A percentile compares a stretch with the other conserved stretches of the same genome.
phyloP scores from a whole-genome alignment of 2,329 filamentous ascomycete species.

The Epichloe hybrida region DNA sequence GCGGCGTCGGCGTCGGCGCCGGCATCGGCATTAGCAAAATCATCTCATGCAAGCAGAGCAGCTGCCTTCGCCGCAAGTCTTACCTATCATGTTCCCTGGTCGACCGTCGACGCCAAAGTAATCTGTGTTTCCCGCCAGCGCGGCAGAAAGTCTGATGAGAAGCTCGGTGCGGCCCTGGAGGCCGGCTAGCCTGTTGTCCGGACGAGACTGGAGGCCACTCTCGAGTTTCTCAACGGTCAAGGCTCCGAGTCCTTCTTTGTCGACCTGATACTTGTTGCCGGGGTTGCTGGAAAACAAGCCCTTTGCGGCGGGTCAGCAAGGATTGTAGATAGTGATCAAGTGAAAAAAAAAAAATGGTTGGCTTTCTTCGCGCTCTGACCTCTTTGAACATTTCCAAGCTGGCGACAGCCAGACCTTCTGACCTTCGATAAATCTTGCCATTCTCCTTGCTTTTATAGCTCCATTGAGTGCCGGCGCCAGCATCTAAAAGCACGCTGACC shows the following conservation, averaged over 20 bases:
- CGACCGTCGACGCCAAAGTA: conserved; percentile 75
- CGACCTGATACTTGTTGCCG: conserved; percentile 75
- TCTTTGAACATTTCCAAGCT: conserved; percentile 86
- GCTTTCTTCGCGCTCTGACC: conserved; percentile 16
- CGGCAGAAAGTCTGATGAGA: conserved; percentile 59
- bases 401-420: conserved; percentile 72
- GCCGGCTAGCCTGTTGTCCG: conserved; percentile 69
- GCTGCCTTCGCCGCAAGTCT: too few species aligned
- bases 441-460: conserved; percentile 86
- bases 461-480: conserved; percentile 83
- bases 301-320: conserved; percentile 15
- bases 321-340: too few species aligned
- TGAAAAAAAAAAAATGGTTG: too few species aligned
- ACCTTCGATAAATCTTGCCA: conserved; percentile 67
- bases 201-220: conserved; percentile 71
- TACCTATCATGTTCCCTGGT: conserved; percentile 90
- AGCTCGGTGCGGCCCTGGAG: conserved; percentile 74
- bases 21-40: background rate
- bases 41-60: background rate
- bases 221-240: conserved; percentile 64
- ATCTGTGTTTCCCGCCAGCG: conserved; percentile 60
- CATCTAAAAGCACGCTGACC: conserved; percentile 69
- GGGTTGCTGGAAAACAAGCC: conserved; percentile 78
- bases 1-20: background rate
- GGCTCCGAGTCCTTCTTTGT: conserved; percentile 63